phyloP scores from a whole-genome alignment of 2,329 filamentous ascomycete species.

The Alternaria hordeiaustralica region DNA sequence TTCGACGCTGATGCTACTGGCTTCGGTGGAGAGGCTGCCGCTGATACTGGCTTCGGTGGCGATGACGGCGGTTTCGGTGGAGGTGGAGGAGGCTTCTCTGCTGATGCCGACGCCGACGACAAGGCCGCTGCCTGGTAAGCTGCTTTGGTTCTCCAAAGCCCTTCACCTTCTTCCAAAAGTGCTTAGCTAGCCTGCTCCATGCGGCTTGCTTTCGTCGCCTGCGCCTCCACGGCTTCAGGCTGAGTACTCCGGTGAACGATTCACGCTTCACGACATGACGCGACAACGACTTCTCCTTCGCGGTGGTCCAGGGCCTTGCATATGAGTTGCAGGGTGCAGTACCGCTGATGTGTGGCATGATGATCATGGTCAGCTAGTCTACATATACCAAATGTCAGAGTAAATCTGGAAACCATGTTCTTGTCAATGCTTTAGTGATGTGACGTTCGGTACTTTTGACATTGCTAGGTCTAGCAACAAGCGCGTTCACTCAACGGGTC shows the following conservation, averaged over 20 bases:
- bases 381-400: constrained; percentile 1
- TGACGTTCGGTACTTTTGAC: background rate
- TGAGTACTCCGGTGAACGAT: background rate
- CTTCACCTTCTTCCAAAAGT: background rate
- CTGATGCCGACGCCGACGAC: constrained; percentile 22
- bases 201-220: background rate
- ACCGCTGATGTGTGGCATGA: constrained; percentile 13
- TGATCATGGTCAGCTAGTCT: constrained; percentile 13
- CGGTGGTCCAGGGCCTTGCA: constrained; percentile 20
- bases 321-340: constrained; percentile 11
- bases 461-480: background rate
- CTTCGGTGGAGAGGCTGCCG: constrained; percentile 13
- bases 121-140: constrained; percentile 40
- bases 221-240: background rate
- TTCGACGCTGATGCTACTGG: constrained; percentile 15
- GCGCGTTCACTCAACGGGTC: background rate
- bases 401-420: background rate
- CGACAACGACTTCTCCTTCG: constrained; percentile 2
- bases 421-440: background rate
- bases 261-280: constrained; percentile 2
- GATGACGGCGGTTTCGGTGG: constrained; percentile 12
- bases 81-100: constrained; percentile 20
- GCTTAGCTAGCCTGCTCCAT: background rate
- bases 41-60: constrained; percentile 9
- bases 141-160: background rate